Evolutionary conservation across 805 yeast species (phyloP).

Genomic region (Pichia thaimueangensis): DNA sequence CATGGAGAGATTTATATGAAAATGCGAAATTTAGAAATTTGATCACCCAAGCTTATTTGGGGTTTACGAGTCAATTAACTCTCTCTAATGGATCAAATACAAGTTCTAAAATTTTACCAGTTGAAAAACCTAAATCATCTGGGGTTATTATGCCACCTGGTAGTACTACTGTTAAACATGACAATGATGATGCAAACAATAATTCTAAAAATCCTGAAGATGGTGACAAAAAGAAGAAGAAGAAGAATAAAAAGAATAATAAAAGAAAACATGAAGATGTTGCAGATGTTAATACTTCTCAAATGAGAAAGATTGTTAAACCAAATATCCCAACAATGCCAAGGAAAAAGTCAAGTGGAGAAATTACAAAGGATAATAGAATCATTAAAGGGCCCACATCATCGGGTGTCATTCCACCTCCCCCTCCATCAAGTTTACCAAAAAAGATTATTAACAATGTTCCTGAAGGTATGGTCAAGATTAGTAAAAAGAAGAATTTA

Average conservation of each 20-base stretch:
- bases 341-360: conserved; percentile 2
- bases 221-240: no score
- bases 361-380: conserved; percentile 6
- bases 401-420: conserved; percentile 6
- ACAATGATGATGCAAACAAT: neutral
- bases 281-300: neutral
- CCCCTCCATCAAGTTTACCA: no score
- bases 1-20: conserved; percentile 65
- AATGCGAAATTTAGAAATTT: conserved; percentile 53
- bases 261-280: neutral
- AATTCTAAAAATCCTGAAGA: no score
- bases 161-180: neutral
- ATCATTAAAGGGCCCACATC: conserved; percentile 2
- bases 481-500: conserved; percentile 12
- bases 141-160: conserved; percentile 1
- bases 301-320: conserved; percentile 1
- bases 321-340: neutral
- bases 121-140: neutral
- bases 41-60: conserved; percentile 19
- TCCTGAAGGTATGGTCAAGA: conserved; percentile 11
- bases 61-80: conserved; percentile 19
- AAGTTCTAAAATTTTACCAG: neutral
- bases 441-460: neutral
- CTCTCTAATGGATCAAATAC: neutral
- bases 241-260: neutral